phyloP scores from a whole-genome alignment of 164 flowering plant genomes.

The Aristolochia fimbriata region DNA sequence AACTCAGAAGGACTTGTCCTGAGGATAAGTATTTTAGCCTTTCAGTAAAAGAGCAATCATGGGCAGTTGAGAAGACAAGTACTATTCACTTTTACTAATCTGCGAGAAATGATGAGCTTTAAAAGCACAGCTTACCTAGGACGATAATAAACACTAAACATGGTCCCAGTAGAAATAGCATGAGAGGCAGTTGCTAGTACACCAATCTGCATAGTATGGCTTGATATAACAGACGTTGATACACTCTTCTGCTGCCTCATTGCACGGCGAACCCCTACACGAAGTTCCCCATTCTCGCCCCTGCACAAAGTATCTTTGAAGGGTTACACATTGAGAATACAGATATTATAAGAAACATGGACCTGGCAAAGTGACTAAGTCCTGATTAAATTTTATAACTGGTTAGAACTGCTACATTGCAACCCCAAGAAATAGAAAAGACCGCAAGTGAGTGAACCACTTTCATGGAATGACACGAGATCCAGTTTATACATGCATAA shows the following conservation, averaged over 20 bases:
- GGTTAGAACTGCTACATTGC: too few species aligned
- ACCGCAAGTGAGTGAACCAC: too few species aligned
- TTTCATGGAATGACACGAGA: background rate
- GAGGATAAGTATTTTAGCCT: slow-evolving; percentile 8
- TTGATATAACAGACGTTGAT: slow-evolving; percentile 37
- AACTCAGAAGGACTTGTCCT: slow-evolving; percentile 50
- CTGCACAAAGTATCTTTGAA: slow-evolving; percentile 18
- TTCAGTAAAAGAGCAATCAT: too few species aligned
- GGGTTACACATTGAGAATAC: background rate
- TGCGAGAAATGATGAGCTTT: too few species aligned
- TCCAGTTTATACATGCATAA: background rate
- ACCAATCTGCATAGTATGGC: slow-evolving; percentile 55
- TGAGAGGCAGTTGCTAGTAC: slow-evolving; percentile 48
- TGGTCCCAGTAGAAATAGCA: slow-evolving; percentile 41
- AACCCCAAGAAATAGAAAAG: too few species aligned
- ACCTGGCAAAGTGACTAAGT: too few species aligned
- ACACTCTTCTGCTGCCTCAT: slow-evolving; percentile 16
- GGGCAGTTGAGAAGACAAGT: too few species aligned
- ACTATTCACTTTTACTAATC: too few species aligned
- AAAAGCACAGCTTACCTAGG: slow-evolving; percentile 37
- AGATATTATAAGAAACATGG: too few species aligned
- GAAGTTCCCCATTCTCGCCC: slow-evolving; percentile 43
- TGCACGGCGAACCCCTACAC: slow-evolving; percentile 48
- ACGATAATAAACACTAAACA: slow-evolving; percentile 41
- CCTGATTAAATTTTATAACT: too few species aligned